A percentile compares a stretch with the other conserved stretches of the same genome.
These are phyloP conservation scores for Tremella fuciformis DNA, from an alignment of 768 basidiomycete genomes.

Conservation along the genomic window DNA sequence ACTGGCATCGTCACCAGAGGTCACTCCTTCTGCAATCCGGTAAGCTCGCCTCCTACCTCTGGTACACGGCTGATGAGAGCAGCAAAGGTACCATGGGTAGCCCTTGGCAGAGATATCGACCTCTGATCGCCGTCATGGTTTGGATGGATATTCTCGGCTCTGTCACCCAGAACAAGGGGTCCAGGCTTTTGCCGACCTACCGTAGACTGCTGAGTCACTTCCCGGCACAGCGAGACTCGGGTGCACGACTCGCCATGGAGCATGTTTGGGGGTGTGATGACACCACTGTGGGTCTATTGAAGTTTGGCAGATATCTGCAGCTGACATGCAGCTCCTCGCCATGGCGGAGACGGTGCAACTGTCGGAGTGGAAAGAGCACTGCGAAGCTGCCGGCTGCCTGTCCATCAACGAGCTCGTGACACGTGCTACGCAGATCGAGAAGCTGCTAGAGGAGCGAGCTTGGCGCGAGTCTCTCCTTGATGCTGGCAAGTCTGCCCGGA, in stretches of 20 bases:
- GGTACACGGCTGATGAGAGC: not conserved
- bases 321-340: slow-evolving; percentile 15
- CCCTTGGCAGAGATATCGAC: slow-evolving; percentile 17
- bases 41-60: not conserved
- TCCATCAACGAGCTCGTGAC: slow-evolving; percentile 18
- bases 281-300: slow-evolving; percentile 20
- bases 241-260: slow-evolving; percentile 15
- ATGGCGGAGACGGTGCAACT: slow-evolving; percentile 17
- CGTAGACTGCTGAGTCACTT: slow-evolving; percentile 8
- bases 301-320: not conserved
- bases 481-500: not conserved
- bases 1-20: slow-evolving; percentile 15
- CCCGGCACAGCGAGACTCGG: not conserved
- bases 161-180: slow-evolving; percentile 19
- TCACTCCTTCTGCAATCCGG: not conserved
- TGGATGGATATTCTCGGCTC: slow-evolving; percentile 30
- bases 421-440: slow-evolving; percentile 15
- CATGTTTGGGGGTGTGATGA: slow-evolving; percentile 27
- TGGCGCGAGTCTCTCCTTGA: slow-evolving; percentile 23
- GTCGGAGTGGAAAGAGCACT: slow-evolving; percentile 26
- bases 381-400: slow-evolving; percentile 14
- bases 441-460: slow-evolving; percentile 14
- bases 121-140: slow-evolving; percentile 17
- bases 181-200: slow-evolving; percentile 16
- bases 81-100: not conserved